These are phyloP conservation scores for Kwoniella pini DNA, from an alignment of 768 basidiomycete species.

Conservation along the genomic window DNA sequence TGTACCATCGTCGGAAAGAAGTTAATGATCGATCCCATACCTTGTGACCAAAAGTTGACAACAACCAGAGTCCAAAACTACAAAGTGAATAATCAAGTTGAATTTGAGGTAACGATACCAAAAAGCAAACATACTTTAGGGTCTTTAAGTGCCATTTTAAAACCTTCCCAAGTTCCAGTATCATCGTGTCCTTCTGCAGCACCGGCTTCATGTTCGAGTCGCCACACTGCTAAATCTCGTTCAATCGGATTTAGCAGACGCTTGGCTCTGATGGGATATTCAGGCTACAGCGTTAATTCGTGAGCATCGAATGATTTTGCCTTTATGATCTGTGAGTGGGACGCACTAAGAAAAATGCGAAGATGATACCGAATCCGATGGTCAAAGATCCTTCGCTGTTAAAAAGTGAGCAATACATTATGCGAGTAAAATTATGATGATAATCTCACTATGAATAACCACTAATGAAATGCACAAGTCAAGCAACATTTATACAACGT, in stretches of 20 bases:
- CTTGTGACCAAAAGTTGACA: conserved; percentile 20
- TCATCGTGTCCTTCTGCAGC: conserved; percentile 21
- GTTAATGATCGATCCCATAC: conserved; percentile 21
- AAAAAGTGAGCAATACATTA: conserved; percentile 33
- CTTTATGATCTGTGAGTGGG: not conserved
- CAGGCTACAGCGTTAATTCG: conserved; percentile 8
- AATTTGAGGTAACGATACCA: not conserved
- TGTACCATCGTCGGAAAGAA: conserved; percentile 13
- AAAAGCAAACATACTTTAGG: conserved; percentile 15
- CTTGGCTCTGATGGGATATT: conserved; percentile 33
- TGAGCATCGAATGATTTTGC: not conserved
- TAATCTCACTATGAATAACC: conserved; percentile 29
- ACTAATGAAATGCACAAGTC: not conserved
- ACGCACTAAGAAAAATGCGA: conserved; percentile 10
- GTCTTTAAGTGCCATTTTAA: conserved; percentile 3
- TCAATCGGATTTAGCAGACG: conserved; percentile 22
- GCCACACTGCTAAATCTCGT: conserved; percentile 30
- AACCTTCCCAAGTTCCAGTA: conserved; percentile 1
- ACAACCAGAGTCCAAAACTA: conserved; percentile 5
- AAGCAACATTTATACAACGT: no score
- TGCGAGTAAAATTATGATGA: not conserved
- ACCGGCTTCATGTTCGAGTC: conserved; percentile 30
- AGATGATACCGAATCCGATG: conserved; percentile 13
- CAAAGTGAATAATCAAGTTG: conserved; percentile 5
- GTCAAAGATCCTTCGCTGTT: conserved; percentile 22